phyloP scores from a whole-genome alignment of 2,329 filamentous ascomycete genomes.

The Stemphylium lycopersici region DNA sequence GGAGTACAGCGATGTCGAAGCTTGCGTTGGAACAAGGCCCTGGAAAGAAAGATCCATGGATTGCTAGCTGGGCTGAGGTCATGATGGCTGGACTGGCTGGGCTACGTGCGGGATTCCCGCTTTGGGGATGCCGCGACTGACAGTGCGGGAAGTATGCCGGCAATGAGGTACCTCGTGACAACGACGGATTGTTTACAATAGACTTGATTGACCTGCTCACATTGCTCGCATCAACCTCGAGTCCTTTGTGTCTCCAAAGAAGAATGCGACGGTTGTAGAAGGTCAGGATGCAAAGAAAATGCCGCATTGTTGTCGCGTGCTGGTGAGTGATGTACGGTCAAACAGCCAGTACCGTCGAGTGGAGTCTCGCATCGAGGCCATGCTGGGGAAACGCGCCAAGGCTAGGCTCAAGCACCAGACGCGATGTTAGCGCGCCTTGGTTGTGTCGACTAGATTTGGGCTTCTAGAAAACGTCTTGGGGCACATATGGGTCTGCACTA shows the following conservation, averaged over 20 bases:
- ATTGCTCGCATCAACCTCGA: too few relatives aligned
- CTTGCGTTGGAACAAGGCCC: neutral
- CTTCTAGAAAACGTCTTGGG: neutral
- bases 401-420: neutral
- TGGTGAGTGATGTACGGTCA: too few relatives aligned
- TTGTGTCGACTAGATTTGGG: neutral
- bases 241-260: neutral
- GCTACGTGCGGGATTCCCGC: slow-evolving; percentile 12
- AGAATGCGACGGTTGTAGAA: neutral
- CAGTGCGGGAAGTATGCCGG: slow-evolving; percentile 1
- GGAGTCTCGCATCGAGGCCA: neutral
- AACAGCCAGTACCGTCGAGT: neutral
- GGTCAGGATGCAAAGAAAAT: too few relatives aligned
- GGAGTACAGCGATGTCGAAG: slow-evolving; percentile 1
- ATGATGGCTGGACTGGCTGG: slow-evolving; percentile 9
- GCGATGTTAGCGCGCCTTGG: neutral
- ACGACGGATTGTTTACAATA: neutral
- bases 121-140: slow-evolving; percentile 12
- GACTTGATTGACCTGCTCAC: too few relatives aligned
- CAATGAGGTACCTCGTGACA: neutral
- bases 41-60: neutral
- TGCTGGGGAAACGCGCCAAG: neutral
- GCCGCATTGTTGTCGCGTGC: too few relatives aligned
- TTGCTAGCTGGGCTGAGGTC: slow-evolving; percentile 4
- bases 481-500: neutral